A percentile compares a stretch with the other conserved stretches of the same genome.
Evolutionary conservation across 257 asterid species (phyloP).

Genomic region (Avicennia marina): DNA sequence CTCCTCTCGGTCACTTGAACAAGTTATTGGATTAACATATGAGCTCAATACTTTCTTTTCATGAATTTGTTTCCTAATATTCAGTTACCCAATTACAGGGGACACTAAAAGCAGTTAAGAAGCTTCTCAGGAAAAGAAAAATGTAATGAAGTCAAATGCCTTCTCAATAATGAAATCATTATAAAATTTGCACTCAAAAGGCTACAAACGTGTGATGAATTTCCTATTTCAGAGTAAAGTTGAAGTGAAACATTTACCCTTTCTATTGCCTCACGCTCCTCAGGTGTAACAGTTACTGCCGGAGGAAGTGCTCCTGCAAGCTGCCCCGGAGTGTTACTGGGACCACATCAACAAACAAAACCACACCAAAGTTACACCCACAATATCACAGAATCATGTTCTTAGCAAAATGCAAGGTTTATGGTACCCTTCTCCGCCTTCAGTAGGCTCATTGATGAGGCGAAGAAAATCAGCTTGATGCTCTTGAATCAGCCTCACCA

Average conservation of each 20-base stretch:
- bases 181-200: not conserved
- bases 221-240: not conserved
- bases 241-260: no score
- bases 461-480: constrained; percentile 87
- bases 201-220: not conserved
- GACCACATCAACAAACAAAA: constrained; percentile 8
- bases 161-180: not conserved
- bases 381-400: not conserved
- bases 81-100: no score
- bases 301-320: constrained; percentile 66
- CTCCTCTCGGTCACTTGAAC: no score
- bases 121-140: no score
- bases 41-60: no score
- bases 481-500: constrained; percentile 71
- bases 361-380: not conserved
- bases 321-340: constrained; percentile 47
- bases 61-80: no score
- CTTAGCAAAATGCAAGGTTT: not conserved
- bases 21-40: no score
- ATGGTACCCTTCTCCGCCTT: constrained; percentile 72
- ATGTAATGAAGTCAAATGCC: not conserved
- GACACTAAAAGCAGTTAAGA: no score
- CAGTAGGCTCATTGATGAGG: constrained; percentile 75
- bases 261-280: constrained; percentile 70
- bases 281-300: constrained; percentile 59